Base-by-base conservation (phyloP, 768 basidiomycete genomes). In the Tricholoma matsutake region DNA sequence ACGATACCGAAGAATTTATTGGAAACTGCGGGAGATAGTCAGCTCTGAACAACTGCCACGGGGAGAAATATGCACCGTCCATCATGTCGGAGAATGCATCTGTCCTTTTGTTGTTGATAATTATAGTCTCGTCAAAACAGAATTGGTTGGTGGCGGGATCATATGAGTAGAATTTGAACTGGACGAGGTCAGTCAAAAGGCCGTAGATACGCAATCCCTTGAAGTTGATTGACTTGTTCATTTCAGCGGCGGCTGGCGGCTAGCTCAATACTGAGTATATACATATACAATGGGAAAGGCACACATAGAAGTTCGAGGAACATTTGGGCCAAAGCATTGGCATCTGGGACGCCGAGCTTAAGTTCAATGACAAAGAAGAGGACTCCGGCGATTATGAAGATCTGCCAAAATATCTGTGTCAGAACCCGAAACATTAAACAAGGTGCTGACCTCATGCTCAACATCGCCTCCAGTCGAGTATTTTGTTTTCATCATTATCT, bases 101-200 rank as follows among this genome's bases (percentile, higher is more conserved):
- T 2, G 57, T 57, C 58, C 68, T 67, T 13, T 43, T 65, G 49
- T 52, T 58, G 59, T 59, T 64, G 45, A 63, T 60, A 29, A 65
- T 20, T 20, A 69, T 51, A 2, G 28, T 64, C 65, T 67, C 63
- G 49, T 69, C 67, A 57, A 63, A 61, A 8, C 51, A 59, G 57
- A 69, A 69, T 60, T 57, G 39, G 22, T 59, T 56, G 59, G 63
- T 39, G 39, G 47, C 0, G 29, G 68, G 67, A 63, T 69, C 41
- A 54, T 69, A 69, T n/a, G 68, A 68, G 61, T 69, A 69, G 47
- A 66, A 66, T 34, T 60, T 32, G 45, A 69, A 69, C n/a, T 45
- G 18, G 35, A 43, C 63, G 61, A 68, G 63, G 52, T 69, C 62
- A 35, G 68, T 69, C 13, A 69, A 63, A 41, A 69, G 64, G 32